Evolutionary conservation across 2,329 filamentous ascomycete species (phyloP).

Genomic region (Clarireedia hainanense): DNA sequence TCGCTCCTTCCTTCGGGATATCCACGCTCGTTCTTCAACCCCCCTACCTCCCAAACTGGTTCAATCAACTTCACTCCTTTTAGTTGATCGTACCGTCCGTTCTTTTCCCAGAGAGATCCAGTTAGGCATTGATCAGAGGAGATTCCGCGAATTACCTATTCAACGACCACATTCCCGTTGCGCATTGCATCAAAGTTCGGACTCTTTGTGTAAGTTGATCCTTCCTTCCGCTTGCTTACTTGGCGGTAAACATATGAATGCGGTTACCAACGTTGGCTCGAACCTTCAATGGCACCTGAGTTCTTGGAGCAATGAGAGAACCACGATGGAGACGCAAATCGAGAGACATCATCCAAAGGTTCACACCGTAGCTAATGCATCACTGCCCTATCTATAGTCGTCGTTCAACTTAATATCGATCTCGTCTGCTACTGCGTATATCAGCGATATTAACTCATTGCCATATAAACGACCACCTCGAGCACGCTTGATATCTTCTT

Average conservation of each 20-base stretch:
- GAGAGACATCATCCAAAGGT: neutral
- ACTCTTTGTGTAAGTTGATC: conserved; percentile 19
- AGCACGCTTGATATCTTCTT: neutral
- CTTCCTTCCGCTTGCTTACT: neutral
- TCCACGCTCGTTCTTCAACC: conserved; percentile 26
- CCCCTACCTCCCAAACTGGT: conserved; percentile 15
- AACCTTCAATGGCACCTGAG: neutral
- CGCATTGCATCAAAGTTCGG: conserved; percentile 10
- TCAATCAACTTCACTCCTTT: conserved; percentile 37
- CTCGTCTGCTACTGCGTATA: neutral
- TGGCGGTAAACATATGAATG: neutral
- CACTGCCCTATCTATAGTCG: neutral
- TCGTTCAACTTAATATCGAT: conserved; percentile 1
- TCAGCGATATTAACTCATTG: neutral
- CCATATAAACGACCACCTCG: conserved; percentile 1
- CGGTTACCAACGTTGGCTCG: neutral
- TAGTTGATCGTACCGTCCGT: conserved; percentile 34
- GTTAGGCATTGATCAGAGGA: neutral
- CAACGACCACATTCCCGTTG: conserved; percentile 2
- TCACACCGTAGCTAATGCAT: neutral
- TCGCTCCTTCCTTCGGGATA: conserved; percentile 28
- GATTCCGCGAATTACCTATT: conserved; percentile 2
- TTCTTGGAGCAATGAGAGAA: neutral
- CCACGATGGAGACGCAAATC: neutral
- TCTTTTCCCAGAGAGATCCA: conserved; percentile 23